Base-by-base conservation (phyloP, 495 filamentous ascomycete genomes). In the Aspergillus leporis region DNA sequence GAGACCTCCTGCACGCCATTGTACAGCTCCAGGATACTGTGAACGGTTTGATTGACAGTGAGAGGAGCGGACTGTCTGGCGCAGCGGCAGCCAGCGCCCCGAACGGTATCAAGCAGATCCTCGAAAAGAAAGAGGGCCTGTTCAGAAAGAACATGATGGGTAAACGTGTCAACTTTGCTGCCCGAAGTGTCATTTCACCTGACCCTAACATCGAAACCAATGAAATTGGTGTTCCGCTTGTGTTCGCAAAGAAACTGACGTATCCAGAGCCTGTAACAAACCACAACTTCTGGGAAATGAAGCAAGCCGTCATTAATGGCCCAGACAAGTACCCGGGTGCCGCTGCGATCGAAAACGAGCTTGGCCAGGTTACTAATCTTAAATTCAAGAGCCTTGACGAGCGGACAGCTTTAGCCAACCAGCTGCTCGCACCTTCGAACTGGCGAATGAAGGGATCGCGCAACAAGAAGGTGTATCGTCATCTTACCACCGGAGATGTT, bases 91-190 rank as follows among this genome's bases (percentile, higher is more conserved):
- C 68, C 5, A 55, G 62, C 4, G 61, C 72, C 30, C 68, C 78
- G 3, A 78, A 74, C 41, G 95, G 95, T 57, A 95, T 99, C 72
- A 99, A 98, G 74, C 95, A 99, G 67, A 89, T 91, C 66, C 82
- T 99, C 16, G 95, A 99, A 74, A 98, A 98, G 82, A 99, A 99
- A 74, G 95, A 99, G 68, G 95, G 95, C 48, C 76, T 99, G 49
- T 98, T 99, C 80, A 82, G 95, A 64, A 98, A 93, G 82, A 96
- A 99, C 77, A 98, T 99, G 93, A 99, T 99, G 95, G 95, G 95
- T 49, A 99, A 99, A 78, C 90, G 95, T 77, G 95, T 99, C 72
- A 98, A 99, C 74, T 97, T 92, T 70, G 95, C 95, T 56, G 95
- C 95, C 53, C 89, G 95, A 70, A 94, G 88, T 81, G 95, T 99